phyloP scores from a whole-genome alignment of 139 green algal species.

The Penium margaritaceum region DNA sequence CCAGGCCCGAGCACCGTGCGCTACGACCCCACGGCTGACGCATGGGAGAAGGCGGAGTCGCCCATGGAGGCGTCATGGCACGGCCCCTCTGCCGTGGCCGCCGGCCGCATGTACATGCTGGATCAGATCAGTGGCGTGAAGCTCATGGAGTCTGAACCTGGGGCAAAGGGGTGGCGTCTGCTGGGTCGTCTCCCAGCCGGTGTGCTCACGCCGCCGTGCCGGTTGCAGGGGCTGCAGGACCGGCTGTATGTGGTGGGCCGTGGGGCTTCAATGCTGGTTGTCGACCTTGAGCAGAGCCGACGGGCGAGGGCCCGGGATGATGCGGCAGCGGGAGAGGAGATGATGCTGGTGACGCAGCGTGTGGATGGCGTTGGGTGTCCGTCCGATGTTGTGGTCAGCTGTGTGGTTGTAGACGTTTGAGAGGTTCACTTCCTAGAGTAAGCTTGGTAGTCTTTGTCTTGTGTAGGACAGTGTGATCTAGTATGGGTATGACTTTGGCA shows the following conservation, averaged over 20 bases:
- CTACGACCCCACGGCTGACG: slow-evolving; percentile 1
- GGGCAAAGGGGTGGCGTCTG: slow-evolving; percentile 5
- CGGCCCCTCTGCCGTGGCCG: slow-evolving; percentile 12
- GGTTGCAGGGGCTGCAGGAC: background rate
- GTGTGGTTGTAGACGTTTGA: slow-evolving; percentile 14
- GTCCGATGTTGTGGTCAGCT: slow-evolving; percentile 12
- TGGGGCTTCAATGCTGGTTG: slow-evolving; percentile 8
- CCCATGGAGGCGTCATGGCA: slow-evolving; percentile 10
- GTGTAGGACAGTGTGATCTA: too few species aligned
- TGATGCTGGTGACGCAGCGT: slow-evolving; percentile 4
- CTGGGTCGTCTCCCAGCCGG: slow-evolving; percentile 5
- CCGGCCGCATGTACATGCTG: slow-evolving; percentile 24
- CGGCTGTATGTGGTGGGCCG: slow-evolving; percentile 22
- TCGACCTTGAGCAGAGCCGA: too few species aligned
- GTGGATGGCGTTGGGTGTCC: slow-evolving; percentile 11
- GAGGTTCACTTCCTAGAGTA: too few species aligned
- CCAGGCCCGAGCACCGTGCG: background rate
- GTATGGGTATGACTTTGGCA: too few species aligned
- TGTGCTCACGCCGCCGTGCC: slow-evolving; percentile 15
- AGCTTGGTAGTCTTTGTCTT: too few species aligned
- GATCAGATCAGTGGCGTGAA: slow-evolving; percentile 19
- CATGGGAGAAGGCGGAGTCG: background rate
- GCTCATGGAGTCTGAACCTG: slow-evolving; percentile 4
- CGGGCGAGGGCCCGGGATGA: too few species aligned
- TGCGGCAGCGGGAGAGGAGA: background rate